Conservation (phyloP, 2,329 filamentous ascomycete species). For the Aspergillus floridensis region DNA sequence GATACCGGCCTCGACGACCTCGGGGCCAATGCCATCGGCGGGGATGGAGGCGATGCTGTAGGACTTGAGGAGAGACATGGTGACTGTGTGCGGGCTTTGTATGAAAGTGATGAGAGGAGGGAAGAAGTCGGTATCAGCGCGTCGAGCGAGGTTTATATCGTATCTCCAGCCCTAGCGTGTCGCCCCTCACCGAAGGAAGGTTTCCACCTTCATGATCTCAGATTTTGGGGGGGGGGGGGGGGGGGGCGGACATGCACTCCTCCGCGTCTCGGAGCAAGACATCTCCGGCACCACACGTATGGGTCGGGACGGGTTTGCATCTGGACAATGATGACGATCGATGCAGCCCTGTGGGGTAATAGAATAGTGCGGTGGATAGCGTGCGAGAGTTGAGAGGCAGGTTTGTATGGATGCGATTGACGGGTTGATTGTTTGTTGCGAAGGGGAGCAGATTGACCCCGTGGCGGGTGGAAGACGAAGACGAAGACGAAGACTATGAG, state of each 20-base stretch:
- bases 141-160: background rate
- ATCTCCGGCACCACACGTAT: background rate
- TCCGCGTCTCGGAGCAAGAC: background rate
- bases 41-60: constrained; percentile 63
- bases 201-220: background rate
- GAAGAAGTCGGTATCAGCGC: background rate
- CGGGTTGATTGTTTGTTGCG: background rate
- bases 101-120: background rate
- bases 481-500: too few species aligned
- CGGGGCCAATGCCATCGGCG: constrained; percentile 67
- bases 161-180: background rate
- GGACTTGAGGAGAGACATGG: constrained; percentile 16
- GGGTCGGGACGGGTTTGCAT: background rate
- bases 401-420: background rate
- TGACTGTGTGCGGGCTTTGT: background rate
- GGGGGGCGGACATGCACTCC: background rate
- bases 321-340: background rate
- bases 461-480: too few species aligned
- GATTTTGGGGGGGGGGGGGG: background rate
- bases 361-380: background rate
- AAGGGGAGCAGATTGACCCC: background rate
- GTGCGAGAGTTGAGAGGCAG: background rate
- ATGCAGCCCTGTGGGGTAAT: background rate
- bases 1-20: constrained; percentile 64
- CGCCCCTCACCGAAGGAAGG: background rate